Conservation (phyloP, 331 rosid genomes). For the Quercus tomentella region DNA sequence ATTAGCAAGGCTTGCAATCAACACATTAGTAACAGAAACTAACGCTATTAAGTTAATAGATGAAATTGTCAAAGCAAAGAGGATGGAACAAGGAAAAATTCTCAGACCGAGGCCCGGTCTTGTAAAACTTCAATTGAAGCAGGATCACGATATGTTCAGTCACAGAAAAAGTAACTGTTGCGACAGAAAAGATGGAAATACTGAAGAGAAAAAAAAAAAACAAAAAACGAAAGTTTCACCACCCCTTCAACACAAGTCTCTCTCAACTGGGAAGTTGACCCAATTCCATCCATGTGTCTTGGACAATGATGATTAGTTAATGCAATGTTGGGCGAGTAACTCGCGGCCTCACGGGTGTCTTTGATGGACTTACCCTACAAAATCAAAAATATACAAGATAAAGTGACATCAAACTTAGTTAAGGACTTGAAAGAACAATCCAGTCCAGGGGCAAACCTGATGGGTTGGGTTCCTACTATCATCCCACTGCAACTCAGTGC, state of each 20-base stretch:
- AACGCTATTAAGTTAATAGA: constrained; percentile 6
- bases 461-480: constrained; percentile 82
- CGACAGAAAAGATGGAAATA: constrained; percentile 45
- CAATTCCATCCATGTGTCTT: constrained; percentile 26
- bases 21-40: constrained; percentile 19
- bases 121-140: constrained; percentile 55
- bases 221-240: constrained; percentile 33
- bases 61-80: constrained; percentile 9
- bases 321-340: constrained; percentile 51
- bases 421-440: background rate
- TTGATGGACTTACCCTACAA: constrained; percentile 93
- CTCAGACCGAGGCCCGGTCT: constrained; percentile 36
- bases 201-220: constrained; percentile 32
- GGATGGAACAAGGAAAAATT: background rate
- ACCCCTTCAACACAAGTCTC: constrained; percentile 36
- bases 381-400: constrained; percentile 10
- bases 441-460: constrained; percentile 50
- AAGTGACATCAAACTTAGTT: background rate
- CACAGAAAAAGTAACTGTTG: constrained; percentile 42
- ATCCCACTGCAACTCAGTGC: constrained; percentile 92
- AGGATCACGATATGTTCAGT: constrained; percentile 32
- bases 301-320: constrained; percentile 18
- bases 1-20: constrained; percentile 2
- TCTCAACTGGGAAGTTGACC: constrained; percentile 34
- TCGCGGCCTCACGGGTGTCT: constrained; percentile 94